Evolutionary conservation across 1,139 yeast species (phyloP).

Genomic region (Suhomyces choctaworum): DNA sequence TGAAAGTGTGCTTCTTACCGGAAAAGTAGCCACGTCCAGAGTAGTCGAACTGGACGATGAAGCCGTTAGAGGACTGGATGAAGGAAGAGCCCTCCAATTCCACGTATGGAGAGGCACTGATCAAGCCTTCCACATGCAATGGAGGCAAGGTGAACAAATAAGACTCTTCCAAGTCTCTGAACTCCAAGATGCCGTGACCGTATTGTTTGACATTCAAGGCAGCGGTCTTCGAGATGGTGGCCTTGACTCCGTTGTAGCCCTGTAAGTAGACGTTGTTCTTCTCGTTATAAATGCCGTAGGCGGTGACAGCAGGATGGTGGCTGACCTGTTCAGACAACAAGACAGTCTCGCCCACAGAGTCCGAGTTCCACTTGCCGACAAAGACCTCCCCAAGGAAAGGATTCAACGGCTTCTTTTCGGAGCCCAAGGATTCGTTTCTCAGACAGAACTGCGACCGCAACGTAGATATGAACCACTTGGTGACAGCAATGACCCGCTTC

Average conservation of each 20-base stretch:
- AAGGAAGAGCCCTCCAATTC: constrained; percentile 84
- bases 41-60: constrained; percentile 70
- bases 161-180: constrained; percentile 60
- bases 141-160: constrained; percentile 90
- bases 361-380: constrained; percentile 76
- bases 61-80: constrained; percentile 82
- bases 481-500: constrained; percentile 73
- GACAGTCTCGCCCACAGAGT: constrained; percentile 64
- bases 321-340: constrained; percentile 88
- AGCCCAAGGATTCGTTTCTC: constrained; percentile 84
- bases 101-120: constrained; percentile 86
- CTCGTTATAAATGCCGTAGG: constrained; percentile 75
- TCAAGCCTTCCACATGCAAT: constrained; percentile 90
- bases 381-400: constrained; percentile 94
- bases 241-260: constrained; percentile 88
- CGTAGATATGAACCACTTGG: constrained; percentile 89
- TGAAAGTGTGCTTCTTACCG: constrained; percentile 93
- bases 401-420: constrained; percentile 93
- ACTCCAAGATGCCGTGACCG: constrained; percentile 82
- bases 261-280: constrained; percentile 66
- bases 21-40: constrained; percentile 92
- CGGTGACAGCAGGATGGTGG: constrained; percentile 96
- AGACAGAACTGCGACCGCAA: constrained; percentile 92
- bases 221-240: constrained; percentile 77
- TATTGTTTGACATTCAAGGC: constrained; percentile 82